Conservation (phyloP, 2,329 filamentous ascomycete species). For the Didymellaceae sp. region DNA sequence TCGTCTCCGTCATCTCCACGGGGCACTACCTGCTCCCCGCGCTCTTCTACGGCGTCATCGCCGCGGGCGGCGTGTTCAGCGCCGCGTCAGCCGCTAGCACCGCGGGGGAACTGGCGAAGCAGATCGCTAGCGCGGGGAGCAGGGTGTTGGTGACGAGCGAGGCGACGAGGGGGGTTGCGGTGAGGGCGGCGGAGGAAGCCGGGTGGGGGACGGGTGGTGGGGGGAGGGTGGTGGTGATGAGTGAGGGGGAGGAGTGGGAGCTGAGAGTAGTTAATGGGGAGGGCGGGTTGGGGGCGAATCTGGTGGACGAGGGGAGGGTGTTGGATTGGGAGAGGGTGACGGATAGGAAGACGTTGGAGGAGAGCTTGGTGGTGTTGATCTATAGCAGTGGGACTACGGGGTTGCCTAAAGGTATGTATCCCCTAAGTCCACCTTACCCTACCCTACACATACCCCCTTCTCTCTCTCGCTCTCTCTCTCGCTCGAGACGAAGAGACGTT, state of each 20-base stretch:
- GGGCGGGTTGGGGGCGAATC: constrained; percentile 24
- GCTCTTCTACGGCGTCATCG: constrained; percentile 63
- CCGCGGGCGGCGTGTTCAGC: constrained; percentile 65
- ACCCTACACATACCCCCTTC: too few species aligned
- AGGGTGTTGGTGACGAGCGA: constrained; percentile 57
- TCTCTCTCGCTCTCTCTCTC: too few species aligned
- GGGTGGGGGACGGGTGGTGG: constrained; percentile 46
- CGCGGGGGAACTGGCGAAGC: constrained; percentile 58
- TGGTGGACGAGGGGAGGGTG: constrained; percentile 50
- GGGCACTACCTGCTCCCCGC: constrained; percentile 63
- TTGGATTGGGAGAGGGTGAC: constrained; percentile 63
- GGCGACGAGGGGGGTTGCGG: constrained; percentile 55
- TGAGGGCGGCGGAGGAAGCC: constrained; percentile 58
- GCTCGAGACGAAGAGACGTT: too few species aligned
- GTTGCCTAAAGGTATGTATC: constrained; percentile 55
- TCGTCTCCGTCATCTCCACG: constrained; percentile 63
- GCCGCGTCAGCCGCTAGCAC: constrained; percentile 61
- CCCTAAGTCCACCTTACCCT: too few species aligned
- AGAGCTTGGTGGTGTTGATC: constrained; percentile 54
- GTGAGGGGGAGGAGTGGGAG: constrained; percentile 50
- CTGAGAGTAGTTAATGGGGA: constrained; percentile 42
- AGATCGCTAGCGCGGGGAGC: constrained; percentile 52
- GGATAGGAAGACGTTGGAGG: constrained; percentile 55
- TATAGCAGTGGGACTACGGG: constrained; percentile 59
- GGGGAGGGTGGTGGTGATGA: constrained; percentile 59